phyloP scores from a whole-genome alignment of 2,329 filamentous ascomycete species.

The Cladosporium sp. region DNA sequence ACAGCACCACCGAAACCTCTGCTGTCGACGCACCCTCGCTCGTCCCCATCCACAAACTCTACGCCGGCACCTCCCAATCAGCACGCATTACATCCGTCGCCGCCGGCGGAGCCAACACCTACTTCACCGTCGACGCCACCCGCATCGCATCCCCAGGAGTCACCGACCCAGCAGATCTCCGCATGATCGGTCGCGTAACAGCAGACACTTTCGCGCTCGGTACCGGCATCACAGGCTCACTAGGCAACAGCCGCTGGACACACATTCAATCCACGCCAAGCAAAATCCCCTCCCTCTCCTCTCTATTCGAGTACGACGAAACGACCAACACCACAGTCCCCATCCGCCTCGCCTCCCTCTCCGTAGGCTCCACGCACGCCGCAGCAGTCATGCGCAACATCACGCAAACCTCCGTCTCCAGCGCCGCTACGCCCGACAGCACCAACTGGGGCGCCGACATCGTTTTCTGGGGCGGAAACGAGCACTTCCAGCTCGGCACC shows the following conservation, averaged over 20 bases:
- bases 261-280: conserved; percentile 74
- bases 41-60: conserved; percentile 68
- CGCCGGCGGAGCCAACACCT: conserved; percentile 82
- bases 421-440: conserved; percentile 53
- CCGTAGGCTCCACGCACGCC: conserved; percentile 74
- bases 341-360: conserved; percentile 70
- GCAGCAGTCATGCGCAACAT: conserved; percentile 81
- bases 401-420: conserved; percentile 49
- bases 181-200: conserved; percentile 53
- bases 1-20: conserved; percentile 58
- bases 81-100: conserved; percentile 72
- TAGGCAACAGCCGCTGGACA: conserved; percentile 85
- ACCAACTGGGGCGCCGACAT: conserved; percentile 87
- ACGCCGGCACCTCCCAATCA: conserved; percentile 59
- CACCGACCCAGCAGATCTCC: conserved; percentile 29
- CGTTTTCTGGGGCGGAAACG: conserved; percentile 92
- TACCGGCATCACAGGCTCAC: conserved; percentile 74
- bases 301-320: conserved; percentile 85
- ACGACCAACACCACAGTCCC: conserved; percentile 61
- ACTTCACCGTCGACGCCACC: conserved; percentile 77
- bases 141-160: conserved; percentile 40
- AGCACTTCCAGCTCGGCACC: conserved; percentile 87
- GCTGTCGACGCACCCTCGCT: conserved; percentile 66
- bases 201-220: conserved; percentile 85
- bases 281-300: conserved; percentile 79